Base-by-base conservation (phyloP, 2,329 filamentous ascomycete genomes). In the Stachybotrys chartarum region DNA sequence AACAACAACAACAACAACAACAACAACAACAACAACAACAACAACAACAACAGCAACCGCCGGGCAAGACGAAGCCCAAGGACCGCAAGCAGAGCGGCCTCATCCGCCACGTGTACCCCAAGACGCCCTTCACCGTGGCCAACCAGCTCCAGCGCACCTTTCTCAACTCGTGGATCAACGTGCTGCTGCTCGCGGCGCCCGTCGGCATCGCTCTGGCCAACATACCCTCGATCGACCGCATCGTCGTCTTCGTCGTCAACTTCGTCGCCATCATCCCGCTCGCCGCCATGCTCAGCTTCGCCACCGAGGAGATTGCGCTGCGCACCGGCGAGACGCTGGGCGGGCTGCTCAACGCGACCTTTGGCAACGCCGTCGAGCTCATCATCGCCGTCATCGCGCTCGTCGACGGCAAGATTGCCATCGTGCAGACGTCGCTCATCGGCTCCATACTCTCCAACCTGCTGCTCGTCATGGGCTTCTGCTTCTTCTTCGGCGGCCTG, bases 251-350 rank as follows among this genome's bases (percentile, higher is more conserved):
- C 65, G 83, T 92, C 55, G 82, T 97, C 72, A 97, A 97, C 75
- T 97, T 97, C 65, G 82, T 97, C 60, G 93, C 92, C 58, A 96
- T 97, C 62, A 86, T 97, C 57, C 92, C 92, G 0, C 78, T 97
- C 46, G 93, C 93, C 3, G 89, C 87, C 14, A 86, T 96, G 77
- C 78, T 97, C 30, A 87, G 88, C 63, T 96, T 88, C 65, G 90
- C 90, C 0, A 97, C 93, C 0, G 93, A 97, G 70, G 91, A 96
- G 70, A 87, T 97, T 60, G 89, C 92, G 3, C 73, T 92, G 54
- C 81, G 86, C 56, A 87, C 86, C 0, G 91, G 92, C 52, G 91
- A 97, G 70, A 92, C 90, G 0, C 75, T 96, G 3, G 93, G 93
- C 58, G 93, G 92, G 55, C 76, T 97, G 42, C 78, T 97, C 55